Base-by-base conservation (phyloP, 2,329 filamentous ascomycete species). In the Trichoderma sp. region DNA sequence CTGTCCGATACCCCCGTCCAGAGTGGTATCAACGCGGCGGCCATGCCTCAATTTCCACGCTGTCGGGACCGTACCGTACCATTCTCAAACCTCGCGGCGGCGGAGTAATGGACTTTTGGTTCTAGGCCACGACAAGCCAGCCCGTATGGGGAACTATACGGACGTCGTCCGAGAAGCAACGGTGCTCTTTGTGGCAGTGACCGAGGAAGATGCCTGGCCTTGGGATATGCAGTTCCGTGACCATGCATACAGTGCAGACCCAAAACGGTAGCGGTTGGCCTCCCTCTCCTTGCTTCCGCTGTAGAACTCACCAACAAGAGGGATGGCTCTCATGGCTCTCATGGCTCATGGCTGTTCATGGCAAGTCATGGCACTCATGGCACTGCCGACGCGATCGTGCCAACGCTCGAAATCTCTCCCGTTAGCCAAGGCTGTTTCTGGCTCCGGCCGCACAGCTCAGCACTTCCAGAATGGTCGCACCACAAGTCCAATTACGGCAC, bases 11-110 rank as follows among this genome's bases (percentile, higher is more conserved):
- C 73, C 60, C 45, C 33, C 74, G 66, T 68, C 56, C 59, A 59
- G 27, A 53, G 60, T 65, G 14, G 16, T 65, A 63, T 63, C 56
- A 27, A 71, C 35, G 60, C 74, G 59, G n/a, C 24, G 35, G 50
- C 35, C 67, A 35, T 62, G 74, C 35, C 50, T 53, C 67, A 67
- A 72, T 75, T 75, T 75, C 74, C 74, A 75, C 41, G 50, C 67
- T 72, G 45, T 72, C 74, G 74, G 67, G 67, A 75, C 60, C 35
- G 50, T 27, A 65, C 31, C 41, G 53, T 45, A 45, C 41, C 41
- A 35, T 64, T 64, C 27, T 65, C 73, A 64, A 69, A 31, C 64
- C 59, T 75, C 41, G 35, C 59, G 50, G 53, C 65, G 31, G 65
- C 56, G 65, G 73, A 69, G 53, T 75, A 45, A 21, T 64, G 59